Evolutionary conservation across 139 green algal species (phyloP), one percentile per base, ranked within the genome.

Genomic region (Picochlorum sp.): DNA sequence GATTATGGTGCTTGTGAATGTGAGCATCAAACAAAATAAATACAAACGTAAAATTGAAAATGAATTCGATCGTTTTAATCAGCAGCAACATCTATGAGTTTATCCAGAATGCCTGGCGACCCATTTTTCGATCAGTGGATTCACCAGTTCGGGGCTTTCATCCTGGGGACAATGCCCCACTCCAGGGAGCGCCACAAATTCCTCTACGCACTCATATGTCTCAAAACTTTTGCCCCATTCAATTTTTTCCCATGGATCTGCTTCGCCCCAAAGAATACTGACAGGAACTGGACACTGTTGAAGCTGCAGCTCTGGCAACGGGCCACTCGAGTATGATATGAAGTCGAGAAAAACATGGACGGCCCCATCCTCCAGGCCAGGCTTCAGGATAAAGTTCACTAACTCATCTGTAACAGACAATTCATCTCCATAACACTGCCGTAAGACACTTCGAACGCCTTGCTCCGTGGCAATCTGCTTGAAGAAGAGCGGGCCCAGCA

Each of bases 311-410:
- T 98, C 92, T 7, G 94, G 90, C 24, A 98, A 70, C 3, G 92
- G 92, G 0, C 92, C 92, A 1, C 66, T 69, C 14, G 68, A 87
- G 74, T 98, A 98, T 60, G 65, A 89, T 60, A 99, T 96, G 66
- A 99, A 99, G 76, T 98, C 93, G 6, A 99, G 86, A 69, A 99
- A 99, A 18, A 99, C 93, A 34, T 86, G 68, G 16, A 85, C 86
- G 1, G 93, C 94, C 6, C 88, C 90, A 14, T 83, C 82, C 68
- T 86, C 38, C 21, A 96, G 68, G 3, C 90, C 93, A 0, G 93
- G 93, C 50, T 77, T 73, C 14, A 98, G 70, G n/a, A 99, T 96
- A 56, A 55, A 62, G 23, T 93, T 74, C 6, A 97, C 85, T 7
- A 98, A 81, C 78, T 99, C 93, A 49, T 96, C 84, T 2, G 83